Base-by-base conservation (phyloP, 164 flowering plant species). In the Aristolochia fimbriata region DNA sequence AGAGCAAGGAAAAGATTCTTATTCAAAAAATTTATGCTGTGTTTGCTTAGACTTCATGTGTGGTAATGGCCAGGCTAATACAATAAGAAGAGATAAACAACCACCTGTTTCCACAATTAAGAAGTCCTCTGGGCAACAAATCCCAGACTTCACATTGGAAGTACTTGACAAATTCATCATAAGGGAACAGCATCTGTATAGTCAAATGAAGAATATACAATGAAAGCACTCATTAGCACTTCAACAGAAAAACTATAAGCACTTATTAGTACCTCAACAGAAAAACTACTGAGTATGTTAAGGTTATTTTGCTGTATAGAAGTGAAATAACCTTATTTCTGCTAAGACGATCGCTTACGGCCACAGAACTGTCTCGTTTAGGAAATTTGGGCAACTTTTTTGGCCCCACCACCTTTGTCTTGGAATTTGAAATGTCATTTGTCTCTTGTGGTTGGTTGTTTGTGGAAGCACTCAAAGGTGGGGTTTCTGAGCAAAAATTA, bases 41-140 rank as follows among this genome's bases (percentile, higher is more conserved):
- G 11, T 37, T 37, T 6, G 8, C 43, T 37, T 3, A 37, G 43
- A 37, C 43, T 37, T 37, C 8, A 37, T n/a, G n/a, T n/a, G n/a
- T n/a, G n/a, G n/a, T n/a, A n/a, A 37, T 10, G 43, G 43, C 8
- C 43, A 37, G 12, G 43, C 8, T 37, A 37, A 37, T 37, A 10
- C 11, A 37, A 37, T 7, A 37, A 10, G 7, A 22, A 22, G 53
- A 17, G 53, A 50, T 50, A 50, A 17, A 50, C 12, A 50, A 20
- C 12, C 74, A 91, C 97, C 97, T 91, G 80, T 91, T 91, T 64
- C 97, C 93, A 61, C 88, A 86, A 68, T 91, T 91, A 58, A 84
- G 33, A 66, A 91, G 91, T 41, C 97, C 96, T 66, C 95, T 75
- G 47, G 97, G 97, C 46, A 73, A 69, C 21, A 89, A 55, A 64